phyloP scores from a whole-genome alignment of 192 early-diverging fungal genomes.

The Mortierella alpina region DNA sequence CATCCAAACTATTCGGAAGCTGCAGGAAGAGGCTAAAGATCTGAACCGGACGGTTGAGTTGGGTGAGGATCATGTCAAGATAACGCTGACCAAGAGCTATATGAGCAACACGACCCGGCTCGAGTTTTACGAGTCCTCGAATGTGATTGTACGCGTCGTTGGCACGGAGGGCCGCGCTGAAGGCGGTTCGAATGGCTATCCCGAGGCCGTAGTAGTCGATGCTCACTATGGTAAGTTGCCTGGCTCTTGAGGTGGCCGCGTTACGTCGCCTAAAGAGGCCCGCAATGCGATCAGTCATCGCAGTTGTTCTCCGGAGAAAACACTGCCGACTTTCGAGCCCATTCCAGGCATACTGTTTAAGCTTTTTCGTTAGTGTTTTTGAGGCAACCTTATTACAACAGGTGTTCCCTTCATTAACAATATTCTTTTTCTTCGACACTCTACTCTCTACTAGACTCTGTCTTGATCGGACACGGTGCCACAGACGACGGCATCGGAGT shows the following conservation, averaged over 20 bases:
- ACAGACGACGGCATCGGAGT: conserved; percentile 79
- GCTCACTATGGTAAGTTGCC: conserved; percentile 69
- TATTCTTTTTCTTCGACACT: background rate
- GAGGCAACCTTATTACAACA: background rate
- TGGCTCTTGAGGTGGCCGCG: background rate
- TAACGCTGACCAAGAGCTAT: conserved; percentile 25
- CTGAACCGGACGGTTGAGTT: conserved; percentile 31
- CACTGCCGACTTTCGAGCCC: conserved; percentile 17
- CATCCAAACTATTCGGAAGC: conserved; percentile 15
- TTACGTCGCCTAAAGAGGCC: background rate
- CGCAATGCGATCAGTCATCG: conserved; percentile 19
- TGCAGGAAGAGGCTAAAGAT: conserved; percentile 33
- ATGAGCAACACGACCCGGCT: conserved; percentile 31
- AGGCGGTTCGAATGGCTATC: conserved; percentile 16
- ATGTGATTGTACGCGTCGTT: conserved; percentile 69
- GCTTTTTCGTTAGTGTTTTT: background rate
- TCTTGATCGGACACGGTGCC: conserved; percentile 75
- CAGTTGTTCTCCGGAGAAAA: conserved; percentile 10
- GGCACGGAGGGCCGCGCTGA: conserved; percentile 58
- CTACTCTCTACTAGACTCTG: conserved; percentile 61
- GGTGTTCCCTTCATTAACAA: background rate
- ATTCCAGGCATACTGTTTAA: conserved; percentile 8
- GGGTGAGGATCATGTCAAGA: conserved; percentile 29
- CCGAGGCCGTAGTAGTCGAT: conserved; percentile 70
- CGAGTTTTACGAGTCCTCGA: conserved; percentile 61